Evolutionary conservation across 2,329 filamentous ascomycete genomes (phyloP), one percentile per base, ranked within the genome.

Genomic region (Fusarium nisikadoi): DNA sequence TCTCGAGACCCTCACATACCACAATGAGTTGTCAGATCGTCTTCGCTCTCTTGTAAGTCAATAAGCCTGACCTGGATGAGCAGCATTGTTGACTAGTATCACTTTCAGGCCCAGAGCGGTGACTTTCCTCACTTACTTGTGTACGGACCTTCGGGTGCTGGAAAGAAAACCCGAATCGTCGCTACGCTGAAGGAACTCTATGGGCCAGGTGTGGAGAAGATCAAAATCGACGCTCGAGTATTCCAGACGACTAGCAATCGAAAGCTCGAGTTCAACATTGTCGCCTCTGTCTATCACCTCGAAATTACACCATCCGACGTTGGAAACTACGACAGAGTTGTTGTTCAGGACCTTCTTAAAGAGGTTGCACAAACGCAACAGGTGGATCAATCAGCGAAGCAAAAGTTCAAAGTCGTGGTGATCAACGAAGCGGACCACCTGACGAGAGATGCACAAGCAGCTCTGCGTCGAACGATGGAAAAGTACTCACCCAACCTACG

Each of bases 251-350:
- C 91, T 27, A 93, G 92, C 79, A 98, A 97, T 82, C 94, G 96
- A 80, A 99, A 99, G 83, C 92, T 99, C 77, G 96, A 99, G 84
- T 99, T 99, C 89, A 99, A 98, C 84, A 97, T 99, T 72, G 96
- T 99, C 60, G 91, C 95, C 47, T 98, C 95, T 1, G 91, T 98
- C 72, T 99, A 99, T 84, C 96, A 99, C 82, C 91, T 99, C 76
- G 96, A 99, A 82, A 99, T 99, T 79, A 99, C 96, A 12, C 96
- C 96, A 1, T 97, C 94, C 2, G 96, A 99, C 76, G 96, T 99
- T 8, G 96, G 95, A 68, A 97, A 93, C 81, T 98, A 98, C 79
- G 96, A 99, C 82, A 89, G 96, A 60, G 96, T 99, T 7, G 96
- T 99, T 4, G 88, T 99, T 19, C 96, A 99, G 80, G 96, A 98